Conservation (phyloP, 768 basidiomycete genomes). For the Gyrodon lividus region DNA sequence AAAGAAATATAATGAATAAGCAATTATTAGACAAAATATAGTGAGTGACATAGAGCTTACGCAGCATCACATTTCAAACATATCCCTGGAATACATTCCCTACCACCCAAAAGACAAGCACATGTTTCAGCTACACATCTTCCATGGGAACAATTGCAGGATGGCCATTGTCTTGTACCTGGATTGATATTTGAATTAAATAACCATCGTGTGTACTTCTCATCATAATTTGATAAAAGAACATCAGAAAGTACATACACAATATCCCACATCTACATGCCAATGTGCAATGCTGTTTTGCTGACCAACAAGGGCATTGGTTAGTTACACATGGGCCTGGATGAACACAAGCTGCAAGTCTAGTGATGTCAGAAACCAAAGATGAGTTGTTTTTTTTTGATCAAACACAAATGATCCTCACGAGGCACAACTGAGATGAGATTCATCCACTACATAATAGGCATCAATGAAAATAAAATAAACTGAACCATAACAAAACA, state of each 20-base stretch:
- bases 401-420: constrained; percentile 5
- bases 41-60: constrained; percentile 21
- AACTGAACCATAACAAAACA: neutral
- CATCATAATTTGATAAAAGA: too few relatives aligned
- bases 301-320: constrained; percentile 41
- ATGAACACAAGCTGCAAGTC: constrained; percentile 44
- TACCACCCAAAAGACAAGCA: constrained; percentile 30
- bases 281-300: constrained; percentile 43
- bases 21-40: neutral
- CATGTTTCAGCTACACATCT: constrained; percentile 30
- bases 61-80: constrained; percentile 46
- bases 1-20: neutral
- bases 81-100: constrained; percentile 56
- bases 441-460: constrained; percentile 12
- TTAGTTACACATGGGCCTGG: constrained; percentile 43
- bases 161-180: constrained; percentile 17
- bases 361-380: constrained; percentile 8
- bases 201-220: neutral
- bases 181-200: neutral
- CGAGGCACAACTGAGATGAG: neutral
- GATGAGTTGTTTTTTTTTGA: neutral
- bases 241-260: constrained; percentile 32
- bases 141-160: constrained; percentile 28
- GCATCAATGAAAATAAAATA: neutral
- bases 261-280: constrained; percentile 46